A percentile compares a stretch with the other conserved stretches of the same genome.
Conservation (phyloP, 2,329 filamentous ascomycete species). For the Lecanoromycetidae sp. region DNA sequence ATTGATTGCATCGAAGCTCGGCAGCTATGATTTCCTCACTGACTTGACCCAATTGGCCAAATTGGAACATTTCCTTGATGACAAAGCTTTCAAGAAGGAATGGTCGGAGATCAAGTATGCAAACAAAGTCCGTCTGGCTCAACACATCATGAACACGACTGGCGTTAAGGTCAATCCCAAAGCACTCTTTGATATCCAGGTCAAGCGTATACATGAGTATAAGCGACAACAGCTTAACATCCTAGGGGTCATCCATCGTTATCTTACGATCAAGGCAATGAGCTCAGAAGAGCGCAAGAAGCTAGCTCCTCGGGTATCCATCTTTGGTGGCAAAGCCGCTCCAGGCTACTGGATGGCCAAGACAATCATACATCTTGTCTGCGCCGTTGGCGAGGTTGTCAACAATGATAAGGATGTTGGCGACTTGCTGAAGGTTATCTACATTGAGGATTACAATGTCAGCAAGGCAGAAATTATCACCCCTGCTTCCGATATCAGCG, state of each 20-base stretch:
- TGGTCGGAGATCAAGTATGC: conserved; percentile 95
- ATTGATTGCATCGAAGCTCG: conserved; percentile 80
- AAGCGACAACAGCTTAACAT: conserved; percentile 99
- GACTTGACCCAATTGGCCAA: conserved; percentile 79
- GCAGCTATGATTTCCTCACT: conserved; percentile 73
- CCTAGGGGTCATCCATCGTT: conserved; percentile 92
- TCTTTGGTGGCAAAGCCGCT: conserved; percentile 95
- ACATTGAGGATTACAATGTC: conserved; percentile 97
- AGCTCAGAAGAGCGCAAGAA: conserved; percentile 74
- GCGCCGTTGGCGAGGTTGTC: conserved; percentile 76
- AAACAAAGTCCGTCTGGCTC: conserved; percentile 86
- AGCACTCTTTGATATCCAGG: conserved; percentile 89
- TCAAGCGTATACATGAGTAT: conserved; percentile 98
- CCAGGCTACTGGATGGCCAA: conserved; percentile 99
- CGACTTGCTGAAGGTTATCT: conserved; percentile 91
- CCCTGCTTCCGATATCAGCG: conserved; percentile 89
- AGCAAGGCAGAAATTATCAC: conserved; percentile 97
- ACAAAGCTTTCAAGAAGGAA: conserved; percentile 82
- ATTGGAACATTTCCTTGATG: conserved; percentile 70
- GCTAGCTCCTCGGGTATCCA: conserved; percentile 73
- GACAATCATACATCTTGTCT: conserved; percentile 94
- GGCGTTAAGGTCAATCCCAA: conserved; percentile 75
- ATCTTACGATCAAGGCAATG: conserved; percentile 79
- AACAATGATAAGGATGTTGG: conserved; percentile 89
- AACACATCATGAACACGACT: conserved; percentile 74